A percentile compares a stretch with the other conserved stretches of the same genome.
Conservation (phyloP, 495 filamentous ascomycete species). For the Hypoxylon lienhwacheense region DNA sequence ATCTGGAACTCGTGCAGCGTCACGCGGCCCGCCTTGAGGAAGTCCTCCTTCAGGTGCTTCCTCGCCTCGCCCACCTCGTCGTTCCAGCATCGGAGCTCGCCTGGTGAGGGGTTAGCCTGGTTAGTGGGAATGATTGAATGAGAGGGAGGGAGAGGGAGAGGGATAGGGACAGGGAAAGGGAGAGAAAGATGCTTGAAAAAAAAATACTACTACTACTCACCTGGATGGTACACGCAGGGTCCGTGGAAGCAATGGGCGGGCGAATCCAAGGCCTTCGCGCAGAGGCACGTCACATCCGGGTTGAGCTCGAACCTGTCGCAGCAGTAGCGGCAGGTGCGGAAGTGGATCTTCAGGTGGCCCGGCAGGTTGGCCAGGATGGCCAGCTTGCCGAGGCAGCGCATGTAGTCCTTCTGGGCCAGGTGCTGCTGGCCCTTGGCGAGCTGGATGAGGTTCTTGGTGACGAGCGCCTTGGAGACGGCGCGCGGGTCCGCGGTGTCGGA, state of each 20-base stretch:
- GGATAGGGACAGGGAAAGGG: no score
- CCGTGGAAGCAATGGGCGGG: background rate
- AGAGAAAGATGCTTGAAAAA: no score
- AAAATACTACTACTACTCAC: no score
- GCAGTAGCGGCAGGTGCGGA: conserved; percentile 14
- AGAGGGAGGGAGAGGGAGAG: no score
- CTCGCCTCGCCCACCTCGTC: background rate
- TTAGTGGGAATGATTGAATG: no score
- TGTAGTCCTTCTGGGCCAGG: conserved; percentile 1
- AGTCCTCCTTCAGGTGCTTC: background rate
- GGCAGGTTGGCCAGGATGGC: background rate
- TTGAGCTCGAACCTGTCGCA: background rate
- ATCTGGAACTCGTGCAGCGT: conserved; percentile 8
- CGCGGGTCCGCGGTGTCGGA: background rate
- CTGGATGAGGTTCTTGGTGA: background rate
- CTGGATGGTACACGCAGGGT: conserved; percentile 13
- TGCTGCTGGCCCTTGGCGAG: conserved; percentile 7
- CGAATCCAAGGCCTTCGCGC: background rate
- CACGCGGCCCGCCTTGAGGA: background rate
- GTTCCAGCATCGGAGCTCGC: background rate
- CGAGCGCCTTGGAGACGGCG: background rate
- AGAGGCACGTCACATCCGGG: background rate
- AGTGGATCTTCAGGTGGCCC: background rate
- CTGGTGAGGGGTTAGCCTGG: background rate
- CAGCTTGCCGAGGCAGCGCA: background rate